Conservation (phyloP, 139 green algal species). For the Chlorella sorokiniana region DNA sequence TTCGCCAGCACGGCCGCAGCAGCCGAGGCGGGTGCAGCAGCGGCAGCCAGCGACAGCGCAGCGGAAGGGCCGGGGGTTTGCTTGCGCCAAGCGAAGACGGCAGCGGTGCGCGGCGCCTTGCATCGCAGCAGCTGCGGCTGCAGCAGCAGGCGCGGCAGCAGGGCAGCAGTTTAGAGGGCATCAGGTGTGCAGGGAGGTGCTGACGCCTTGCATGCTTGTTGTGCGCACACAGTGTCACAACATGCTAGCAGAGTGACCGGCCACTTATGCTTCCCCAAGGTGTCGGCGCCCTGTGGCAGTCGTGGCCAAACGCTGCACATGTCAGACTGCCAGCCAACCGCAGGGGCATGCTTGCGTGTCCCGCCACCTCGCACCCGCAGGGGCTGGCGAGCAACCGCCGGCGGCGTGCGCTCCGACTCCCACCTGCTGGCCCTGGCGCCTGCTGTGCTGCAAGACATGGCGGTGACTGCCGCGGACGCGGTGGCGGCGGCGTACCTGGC, state of each 20-base stretch:
- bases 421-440: conserved; percentile 41
- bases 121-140: background rate
- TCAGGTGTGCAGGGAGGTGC: background rate
- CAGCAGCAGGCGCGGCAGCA: background rate
- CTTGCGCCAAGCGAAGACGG: background rate
- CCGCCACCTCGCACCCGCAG: background rate
- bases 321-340: background rate
- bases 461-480: conserved; percentile 48
- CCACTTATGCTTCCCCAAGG: too few species aligned
- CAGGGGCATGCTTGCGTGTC: background rate
- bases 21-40: background rate
- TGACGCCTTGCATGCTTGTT: background rate
- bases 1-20: background rate
- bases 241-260: too few species aligned
- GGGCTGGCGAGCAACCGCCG: conserved; percentile 23
- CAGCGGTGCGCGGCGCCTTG: background rate
- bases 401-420: background rate
- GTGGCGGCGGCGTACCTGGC: conserved; percentile 54
- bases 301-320: background rate
- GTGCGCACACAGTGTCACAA: too few species aligned
- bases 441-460: conserved; percentile 58
- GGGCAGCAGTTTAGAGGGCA: background rate
- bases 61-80: too few species aligned
- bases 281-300: too few species aligned
- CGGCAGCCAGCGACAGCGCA: background rate